These are phyloP conservation scores for Ogataea pignaliae DNA, from an alignment of 805 yeast genomes.

Conservation along the genomic window DNA sequence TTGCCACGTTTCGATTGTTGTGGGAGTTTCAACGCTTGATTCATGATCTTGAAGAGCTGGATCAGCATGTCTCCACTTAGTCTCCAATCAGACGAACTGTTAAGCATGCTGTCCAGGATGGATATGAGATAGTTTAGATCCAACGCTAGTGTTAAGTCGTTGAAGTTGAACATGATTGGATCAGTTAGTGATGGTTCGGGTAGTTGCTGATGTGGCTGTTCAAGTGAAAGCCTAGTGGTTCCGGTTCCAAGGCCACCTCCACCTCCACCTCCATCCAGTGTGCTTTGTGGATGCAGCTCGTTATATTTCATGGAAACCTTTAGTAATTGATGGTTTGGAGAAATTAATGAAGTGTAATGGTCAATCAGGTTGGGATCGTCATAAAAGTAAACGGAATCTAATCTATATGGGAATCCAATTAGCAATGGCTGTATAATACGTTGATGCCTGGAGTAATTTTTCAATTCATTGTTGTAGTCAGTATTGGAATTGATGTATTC, in stretches of 20 bases:
- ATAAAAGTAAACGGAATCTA: conserved; percentile 13
- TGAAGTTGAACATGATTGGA: neutral
- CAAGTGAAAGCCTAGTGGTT: no score
- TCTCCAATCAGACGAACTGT: conserved; percentile 19
- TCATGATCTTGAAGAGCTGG: conserved; percentile 24
- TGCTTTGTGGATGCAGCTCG: neutral
- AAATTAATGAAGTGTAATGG: conserved; percentile 16
- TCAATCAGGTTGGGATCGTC: conserved; percentile 12
- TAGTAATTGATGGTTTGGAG: conserved; percentile 19
- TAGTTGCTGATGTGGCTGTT: neutral
- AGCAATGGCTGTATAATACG: conserved; percentile 25
- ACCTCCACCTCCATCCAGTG: neutral
- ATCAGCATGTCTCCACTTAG: conserved; percentile 18
- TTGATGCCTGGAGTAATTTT: conserved; percentile 21
- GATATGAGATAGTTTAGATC: conserved; percentile 21
- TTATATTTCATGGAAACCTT: conserved; percentile 2
- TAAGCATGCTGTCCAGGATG: conserved; percentile 18
- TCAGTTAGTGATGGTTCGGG: neutral
- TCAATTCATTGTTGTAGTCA: conserved; percentile 15
- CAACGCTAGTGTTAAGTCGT: conserved; percentile 5
- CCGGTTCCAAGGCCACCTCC: no score
- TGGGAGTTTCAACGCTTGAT: conserved; percentile 18
- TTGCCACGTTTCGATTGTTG: neutral
- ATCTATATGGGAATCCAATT: conserved; percentile 21
- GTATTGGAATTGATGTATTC: conserved; percentile 13